These are phyloP conservation scores for Scheffersomyces ergatensis DNA, from an alignment of 805 yeast species.

Conservation along the genomic window DNA sequence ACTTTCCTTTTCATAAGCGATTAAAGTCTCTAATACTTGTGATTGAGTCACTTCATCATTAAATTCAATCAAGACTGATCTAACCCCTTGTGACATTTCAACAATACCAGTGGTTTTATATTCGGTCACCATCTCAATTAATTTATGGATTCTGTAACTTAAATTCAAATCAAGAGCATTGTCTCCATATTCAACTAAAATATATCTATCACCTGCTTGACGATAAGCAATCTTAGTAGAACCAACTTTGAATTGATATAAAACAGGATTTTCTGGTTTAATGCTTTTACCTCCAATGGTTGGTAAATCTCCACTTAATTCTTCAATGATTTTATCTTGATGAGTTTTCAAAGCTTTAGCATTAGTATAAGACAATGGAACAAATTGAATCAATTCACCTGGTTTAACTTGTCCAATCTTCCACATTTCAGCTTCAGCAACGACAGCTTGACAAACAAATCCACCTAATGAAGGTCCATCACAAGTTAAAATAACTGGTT, in stretches of 20 bases:
- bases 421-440: constrained; percentile 96
- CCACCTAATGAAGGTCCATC: constrained; percentile 99
- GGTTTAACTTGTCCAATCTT: constrained; percentile 97
- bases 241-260: constrained; percentile 49
- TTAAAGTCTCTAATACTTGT: constrained; percentile 58
- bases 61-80: constrained; percentile 88
- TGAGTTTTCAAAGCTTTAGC: constrained; percentile 63
- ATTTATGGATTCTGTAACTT: constrained; percentile 79
- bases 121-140: constrained; percentile 67
- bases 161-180: constrained; percentile 80
- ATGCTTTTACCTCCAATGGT: constrained; percentile 18
- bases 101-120: constrained; percentile 75
- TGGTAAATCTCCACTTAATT: constrained; percentile 44
- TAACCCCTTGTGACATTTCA: constrained; percentile 96
- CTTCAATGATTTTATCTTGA: constrained; percentile 57
- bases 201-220: constrained; percentile 95
- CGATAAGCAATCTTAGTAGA: constrained; percentile 69
- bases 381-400: constrained; percentile 80
- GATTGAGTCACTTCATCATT: constrained; percentile 67
- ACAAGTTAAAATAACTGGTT: constrained; percentile 93
- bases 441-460: constrained; percentile 94
- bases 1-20: constrained; percentile 75
- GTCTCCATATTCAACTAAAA: constrained; percentile 91
- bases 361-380: constrained; percentile 66
- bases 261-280: constrained; percentile 65